A percentile compares a stretch with the other conserved stretches of the same genome.
Conservation (phyloP, 148 eudicot species). For the Rhododendron ferrugineum region DNA sequence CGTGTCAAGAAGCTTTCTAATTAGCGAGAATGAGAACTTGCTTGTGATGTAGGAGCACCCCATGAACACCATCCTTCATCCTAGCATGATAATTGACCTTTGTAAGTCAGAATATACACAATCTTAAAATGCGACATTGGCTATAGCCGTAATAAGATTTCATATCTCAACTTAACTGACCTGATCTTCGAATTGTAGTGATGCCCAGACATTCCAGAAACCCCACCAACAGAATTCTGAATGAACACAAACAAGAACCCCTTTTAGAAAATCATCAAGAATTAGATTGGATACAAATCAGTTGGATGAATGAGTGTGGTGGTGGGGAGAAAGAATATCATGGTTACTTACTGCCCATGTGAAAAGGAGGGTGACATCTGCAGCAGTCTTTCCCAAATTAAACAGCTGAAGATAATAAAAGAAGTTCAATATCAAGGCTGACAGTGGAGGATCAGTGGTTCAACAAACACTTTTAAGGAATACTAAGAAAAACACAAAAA, state of each 20-base stretch:
- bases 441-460: conserved; percentile 1
- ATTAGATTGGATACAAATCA: background rate
- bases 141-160: background rate
- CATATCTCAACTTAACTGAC: conserved; percentile 29
- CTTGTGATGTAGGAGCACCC: conserved; percentile 84
- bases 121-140: background rate
- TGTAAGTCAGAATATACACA: conserved; percentile 8
- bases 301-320: background rate
- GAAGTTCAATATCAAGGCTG: background rate
- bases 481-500: background rate
- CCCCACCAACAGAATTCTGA: conserved; percentile 93
- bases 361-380: conserved; percentile 83
- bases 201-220: conserved; percentile 69
- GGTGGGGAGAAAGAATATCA: background rate
- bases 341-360: conserved; percentile 77
- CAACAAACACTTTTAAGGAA: background rate
- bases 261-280: background rate
- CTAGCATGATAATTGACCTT: conserved; percentile 40
- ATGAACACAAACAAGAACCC: background rate
- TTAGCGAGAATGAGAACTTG: conserved; percentile 29
- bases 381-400: conserved; percentile 65
- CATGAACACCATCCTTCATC: conserved; percentile 62
- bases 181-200: conserved; percentile 69
- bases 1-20: background rate
- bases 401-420: conserved; percentile 47